A percentile compares a stretch with the other conserved stretches of the same genome.
Evolutionary conservation across 73 alveolate genomes (phyloP).

Genomic region (Symbiodinium pilosum): DNA sequence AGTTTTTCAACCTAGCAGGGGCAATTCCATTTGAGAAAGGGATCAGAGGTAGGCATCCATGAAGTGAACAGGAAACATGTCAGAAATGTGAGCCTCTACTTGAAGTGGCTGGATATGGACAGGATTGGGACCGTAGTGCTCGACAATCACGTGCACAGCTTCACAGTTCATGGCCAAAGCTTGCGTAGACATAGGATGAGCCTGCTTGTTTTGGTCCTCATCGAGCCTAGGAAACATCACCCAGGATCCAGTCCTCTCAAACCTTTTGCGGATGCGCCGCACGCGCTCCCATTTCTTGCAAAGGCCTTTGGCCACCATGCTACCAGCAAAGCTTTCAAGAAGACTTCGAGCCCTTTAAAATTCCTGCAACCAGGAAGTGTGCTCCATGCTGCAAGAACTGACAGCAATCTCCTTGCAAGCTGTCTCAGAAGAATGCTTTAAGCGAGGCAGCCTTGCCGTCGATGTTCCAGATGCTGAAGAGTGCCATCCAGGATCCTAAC

Average conservation of each 20-base stretch:
- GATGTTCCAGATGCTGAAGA: too few species aligned
- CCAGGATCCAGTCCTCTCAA: not conserved
- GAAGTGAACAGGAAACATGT: not conserved
- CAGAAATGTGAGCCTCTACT: too few species aligned
- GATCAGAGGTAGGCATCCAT: not conserved
- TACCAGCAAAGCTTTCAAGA: not conserved
- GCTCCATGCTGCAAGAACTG: not conserved
- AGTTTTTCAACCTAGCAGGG: not conserved
- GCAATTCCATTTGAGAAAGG: not conserved
- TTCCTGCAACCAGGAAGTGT: not conserved
- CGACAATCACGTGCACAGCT: not conserved
- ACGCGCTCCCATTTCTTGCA: not conserved
- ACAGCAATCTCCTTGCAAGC: not conserved
- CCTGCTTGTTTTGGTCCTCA: not conserved
- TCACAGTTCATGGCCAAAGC: not conserved
- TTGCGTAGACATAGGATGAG: not conserved
- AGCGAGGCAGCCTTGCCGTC: too few species aligned
- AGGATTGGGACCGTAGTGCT: not conserved
- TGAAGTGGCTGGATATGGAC: not conserved
- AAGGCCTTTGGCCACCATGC: not conserved
- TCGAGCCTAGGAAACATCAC: not conserved
- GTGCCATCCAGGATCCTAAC: too few species aligned
- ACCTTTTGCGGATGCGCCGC: not conserved
- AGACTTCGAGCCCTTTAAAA: not conserved
- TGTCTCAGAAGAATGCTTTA: too few species aligned